Base-by-base conservation (phyloP, 495 filamentous ascomycete genomes). In the Penicillium ucsense region DNA sequence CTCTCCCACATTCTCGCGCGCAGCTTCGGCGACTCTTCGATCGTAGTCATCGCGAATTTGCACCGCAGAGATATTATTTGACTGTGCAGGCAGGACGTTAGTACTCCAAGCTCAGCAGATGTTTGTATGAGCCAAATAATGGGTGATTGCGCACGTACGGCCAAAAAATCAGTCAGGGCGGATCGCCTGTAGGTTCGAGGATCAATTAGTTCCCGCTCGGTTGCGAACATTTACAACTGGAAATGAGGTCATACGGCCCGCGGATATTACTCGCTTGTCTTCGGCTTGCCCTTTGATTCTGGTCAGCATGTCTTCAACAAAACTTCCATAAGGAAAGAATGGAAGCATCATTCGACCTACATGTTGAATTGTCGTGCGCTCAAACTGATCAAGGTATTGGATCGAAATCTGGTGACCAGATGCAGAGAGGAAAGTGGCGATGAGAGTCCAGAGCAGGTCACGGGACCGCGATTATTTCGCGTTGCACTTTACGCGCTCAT, bases 21-120 rank as follows among this genome's bases (percentile, higher is more conserved):
- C 64, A 38, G 70, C 67, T 46, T 75, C 71, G 51, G 64, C 57
- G 32, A 68, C 47, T 41, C 75, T 65, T 46, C 65, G 64, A 43
- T 70, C 78, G 68, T 76, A 83, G 49, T 88, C 80, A 46, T 78
- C 65, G 35, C 78, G 75, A 52, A 94, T 94, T 50, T 87, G 82
- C 31, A 72, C 68, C 4, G 88, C 88, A n/a, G 86, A 90, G 59
- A 94, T 94, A 52, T 92, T 92, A 62, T 95, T 84, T 8, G 87
- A 83, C 80, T 88, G 52, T 12, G 53, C 12, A 40, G n/a, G 42
- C 33, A 37, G 12, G 10, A 45, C 20, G 20, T 20, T 20, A 20
- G 20, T 20, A 20, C 20, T 20, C 20, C 20, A 20, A 20, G 20
- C 20, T 20, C 20, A 20, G 20, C 20, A 20, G 2, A 20, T 20